These are phyloP conservation scores for Conidiobolus incongruus DNA, from an alignment of 371 early-diverging fungal species.

Conservation along the genomic window DNA sequence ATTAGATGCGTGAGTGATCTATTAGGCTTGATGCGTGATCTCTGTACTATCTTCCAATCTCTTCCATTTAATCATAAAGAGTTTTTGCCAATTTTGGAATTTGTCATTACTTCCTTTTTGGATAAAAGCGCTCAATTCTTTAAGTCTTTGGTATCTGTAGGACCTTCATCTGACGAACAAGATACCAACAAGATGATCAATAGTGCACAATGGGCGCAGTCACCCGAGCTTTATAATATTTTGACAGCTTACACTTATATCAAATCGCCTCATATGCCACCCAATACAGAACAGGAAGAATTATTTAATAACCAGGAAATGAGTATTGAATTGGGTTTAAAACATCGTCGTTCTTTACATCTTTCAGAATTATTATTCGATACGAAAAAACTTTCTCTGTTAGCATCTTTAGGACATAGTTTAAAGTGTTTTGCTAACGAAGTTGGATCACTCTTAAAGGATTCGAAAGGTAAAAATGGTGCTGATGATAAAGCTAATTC, in stretches of 20 bases:
- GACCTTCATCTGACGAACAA: background rate
- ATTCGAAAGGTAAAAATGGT: background rate
- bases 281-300: background rate
- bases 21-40: background rate
- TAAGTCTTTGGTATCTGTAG: background rate
- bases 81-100: background rate
- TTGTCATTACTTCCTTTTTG: background rate
- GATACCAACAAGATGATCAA: background rate
- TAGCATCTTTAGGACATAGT: conserved; percentile 62
- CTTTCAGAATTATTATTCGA: conserved; percentile 69
- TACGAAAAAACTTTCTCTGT: conserved; percentile 33
- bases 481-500: too few relatives aligned
- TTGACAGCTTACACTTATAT: conserved; percentile 1
- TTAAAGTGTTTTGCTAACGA: conserved; percentile 12
- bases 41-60: background rate
- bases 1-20: conserved; percentile 1
- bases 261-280: background rate
- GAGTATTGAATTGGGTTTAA: conserved; percentile 44
- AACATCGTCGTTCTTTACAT: conserved; percentile 51
- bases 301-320: conserved; percentile 32
- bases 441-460: background rate
- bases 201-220: conserved; percentile 1
- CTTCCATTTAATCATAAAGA: background rate
- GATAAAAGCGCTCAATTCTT: background rate
- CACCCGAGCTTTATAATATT: background rate